phyloP scores from a whole-genome alignment of 2,329 filamentous ascomycete genomes.

The Zymoseptoria pseudotritici region DNA sequence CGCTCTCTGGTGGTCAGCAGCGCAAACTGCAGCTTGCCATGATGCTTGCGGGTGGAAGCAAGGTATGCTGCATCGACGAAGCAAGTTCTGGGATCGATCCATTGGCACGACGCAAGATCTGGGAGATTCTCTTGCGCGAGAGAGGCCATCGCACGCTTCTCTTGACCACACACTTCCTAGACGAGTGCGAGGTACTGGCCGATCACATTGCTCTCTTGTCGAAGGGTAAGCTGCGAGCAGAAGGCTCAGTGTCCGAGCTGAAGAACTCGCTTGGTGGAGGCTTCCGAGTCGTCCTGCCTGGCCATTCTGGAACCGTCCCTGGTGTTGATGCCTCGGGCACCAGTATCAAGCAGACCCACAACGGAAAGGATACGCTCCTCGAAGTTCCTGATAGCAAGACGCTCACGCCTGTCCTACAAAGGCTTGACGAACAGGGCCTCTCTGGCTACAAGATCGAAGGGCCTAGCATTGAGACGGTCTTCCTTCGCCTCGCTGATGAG shows the following conservation, averaged over 20 bases:
- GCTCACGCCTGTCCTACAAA: slow-evolving; percentile 5
- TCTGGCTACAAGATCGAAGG: slow-evolving; percentile 73
- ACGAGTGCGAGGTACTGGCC: slow-evolving; percentile 79
- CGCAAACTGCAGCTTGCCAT: slow-evolving; percentile 82
- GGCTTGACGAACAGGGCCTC: slow-evolving; percentile 56
- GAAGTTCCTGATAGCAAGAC: slow-evolving; percentile 5
- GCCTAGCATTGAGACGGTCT: slow-evolving; percentile 85
- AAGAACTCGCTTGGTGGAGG: slow-evolving; percentile 73
- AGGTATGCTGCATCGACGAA: slow-evolving; percentile 83
- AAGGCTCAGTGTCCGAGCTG: slow-evolving; percentile 74
- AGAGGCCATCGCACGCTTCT: slow-evolving; percentile 72
- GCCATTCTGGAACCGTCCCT: neutral
- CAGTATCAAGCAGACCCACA: neutral
- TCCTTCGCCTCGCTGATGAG: slow-evolving; percentile 78
- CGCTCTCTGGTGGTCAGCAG: slow-evolving; percentile 81
- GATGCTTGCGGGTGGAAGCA: slow-evolving; percentile 79
- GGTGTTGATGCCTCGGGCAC: neutral
- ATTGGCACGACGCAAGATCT: slow-evolving; percentile 75
- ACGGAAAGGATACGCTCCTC: slow-evolving; percentile 4
- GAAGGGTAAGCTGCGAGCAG: slow-evolving; percentile 68
- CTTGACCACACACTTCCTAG: slow-evolving; percentile 82
- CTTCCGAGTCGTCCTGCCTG: slow-evolving; percentile 53
- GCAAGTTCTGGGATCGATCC: slow-evolving; percentile 81
- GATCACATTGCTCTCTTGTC: slow-evolving; percentile 82
- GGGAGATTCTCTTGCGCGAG: slow-evolving; percentile 82